Percentiles rank a stretch among this genome's conserved stretches.
These are phyloP conservation scores for Amanita rubescens DNA, from an alignment of 768 basidiomycete genomes.

Conservation along the genomic window DNA sequence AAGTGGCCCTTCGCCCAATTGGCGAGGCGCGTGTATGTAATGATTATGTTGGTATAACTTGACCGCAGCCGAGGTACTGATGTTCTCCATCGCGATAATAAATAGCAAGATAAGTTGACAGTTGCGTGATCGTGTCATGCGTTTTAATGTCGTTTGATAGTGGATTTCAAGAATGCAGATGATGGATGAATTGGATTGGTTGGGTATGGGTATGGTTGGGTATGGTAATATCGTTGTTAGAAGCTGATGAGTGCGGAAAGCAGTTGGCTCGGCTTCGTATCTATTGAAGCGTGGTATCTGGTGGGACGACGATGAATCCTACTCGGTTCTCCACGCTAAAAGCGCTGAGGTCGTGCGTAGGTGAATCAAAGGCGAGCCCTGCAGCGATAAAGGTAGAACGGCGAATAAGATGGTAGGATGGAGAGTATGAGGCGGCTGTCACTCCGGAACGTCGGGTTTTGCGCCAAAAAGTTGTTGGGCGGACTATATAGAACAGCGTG, in stretches of 20 bases:
- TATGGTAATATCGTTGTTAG: no score
- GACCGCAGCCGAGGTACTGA: not conserved
- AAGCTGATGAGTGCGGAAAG: no score
- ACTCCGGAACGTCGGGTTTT: no score
- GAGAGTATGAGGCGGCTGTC: no score
- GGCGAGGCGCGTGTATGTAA: not conserved
- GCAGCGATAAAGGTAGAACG: constrained; percentile 76
- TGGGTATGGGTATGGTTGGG: not conserved
- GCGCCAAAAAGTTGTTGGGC: no score
- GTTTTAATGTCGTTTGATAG: not conserved
- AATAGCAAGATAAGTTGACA: not conserved
- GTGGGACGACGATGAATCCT: no score
- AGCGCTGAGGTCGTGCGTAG: constrained; percentile 53
- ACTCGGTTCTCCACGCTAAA: no score
- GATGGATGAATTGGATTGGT: not conserved
- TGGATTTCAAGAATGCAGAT: not conserved
- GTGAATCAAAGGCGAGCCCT: constrained; percentile 59
- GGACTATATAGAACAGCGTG: no score
- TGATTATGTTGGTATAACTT: not conserved
- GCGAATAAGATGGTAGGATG: no score
- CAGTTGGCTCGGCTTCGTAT: no score
- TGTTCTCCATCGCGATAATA: not conserved
- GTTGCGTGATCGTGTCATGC: not conserved
- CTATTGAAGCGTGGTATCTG: no score
- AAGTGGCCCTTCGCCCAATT: no score